Evolutionary conservation across 495 filamentous ascomycete genomes (phyloP).

Genomic region (Sphaerosporella brunnea): DNA sequence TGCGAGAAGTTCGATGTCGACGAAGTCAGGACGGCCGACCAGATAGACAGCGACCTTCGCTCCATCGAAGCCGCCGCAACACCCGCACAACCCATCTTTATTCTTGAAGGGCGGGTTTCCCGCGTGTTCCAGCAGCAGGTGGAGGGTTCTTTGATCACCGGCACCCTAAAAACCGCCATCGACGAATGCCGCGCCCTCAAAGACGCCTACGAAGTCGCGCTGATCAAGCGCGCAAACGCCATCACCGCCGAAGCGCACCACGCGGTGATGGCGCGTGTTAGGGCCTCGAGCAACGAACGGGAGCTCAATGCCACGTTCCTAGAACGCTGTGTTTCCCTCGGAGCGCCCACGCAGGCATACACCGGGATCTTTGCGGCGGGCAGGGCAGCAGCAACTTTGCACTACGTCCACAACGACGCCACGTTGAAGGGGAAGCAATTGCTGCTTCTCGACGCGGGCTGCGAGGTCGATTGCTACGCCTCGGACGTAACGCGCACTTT

Average conservation of each 20-base stretch:
- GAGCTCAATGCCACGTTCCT: constrained; percentile 69
- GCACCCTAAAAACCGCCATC: constrained; percentile 54
- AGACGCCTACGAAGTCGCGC: constrained; percentile 65
- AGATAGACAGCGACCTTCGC: constrained; percentile 48
- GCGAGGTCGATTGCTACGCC: constrained; percentile 63
- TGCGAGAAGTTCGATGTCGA: constrained; percentile 67
- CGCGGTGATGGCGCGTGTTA: constrained; percentile 47
- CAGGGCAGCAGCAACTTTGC: constrained; percentile 61
- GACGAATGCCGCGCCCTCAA: constrained; percentile 65
- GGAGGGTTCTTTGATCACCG: constrained; percentile 36
- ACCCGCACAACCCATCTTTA: constrained; percentile 41
- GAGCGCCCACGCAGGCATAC: constrained; percentile 64
- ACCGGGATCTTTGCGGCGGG: constrained; percentile 67
- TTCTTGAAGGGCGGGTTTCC: constrained; percentile 16
- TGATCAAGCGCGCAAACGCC: constrained; percentile 66
- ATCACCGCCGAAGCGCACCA: constrained; percentile 63
- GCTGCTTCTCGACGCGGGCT: constrained; percentile 68
- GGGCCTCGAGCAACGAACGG: constrained; percentile 52
- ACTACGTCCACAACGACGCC: constrained; percentile 67
- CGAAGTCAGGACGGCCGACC: constrained; percentile 42
- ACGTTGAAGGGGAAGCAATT: constrained; percentile 49
- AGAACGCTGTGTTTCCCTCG: constrained; percentile 52
- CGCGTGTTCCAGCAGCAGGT: constrained; percentile 50
- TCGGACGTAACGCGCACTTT: constrained; percentile 83
- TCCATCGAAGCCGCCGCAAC: constrained; percentile 35